Base-by-base conservation (phyloP, 1,139 yeast genomes). In the Taiozyma onychis region DNA sequence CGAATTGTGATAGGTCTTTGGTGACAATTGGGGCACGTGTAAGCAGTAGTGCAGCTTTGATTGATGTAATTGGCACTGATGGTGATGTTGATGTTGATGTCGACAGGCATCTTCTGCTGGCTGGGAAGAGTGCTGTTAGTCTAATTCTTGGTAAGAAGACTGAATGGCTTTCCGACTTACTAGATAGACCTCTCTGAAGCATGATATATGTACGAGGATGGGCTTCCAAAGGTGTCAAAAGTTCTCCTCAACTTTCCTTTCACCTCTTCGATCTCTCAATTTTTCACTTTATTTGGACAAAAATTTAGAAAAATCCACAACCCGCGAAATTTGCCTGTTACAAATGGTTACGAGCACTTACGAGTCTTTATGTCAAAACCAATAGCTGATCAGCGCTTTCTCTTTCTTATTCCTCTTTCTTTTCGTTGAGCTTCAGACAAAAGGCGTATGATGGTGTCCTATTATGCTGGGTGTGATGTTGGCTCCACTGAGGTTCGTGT, bases 21-120 rank as follows among this genome's bases (percentile, higher is more conserved):
- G 96, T 88, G 50, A 93, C 80, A 44, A 93, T 75, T 30, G 99
- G 99, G 47, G 76, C 78, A 68, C 99, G 79, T 44, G 95, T 82
- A 49, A 93, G 75, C 51, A 93, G 71, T 48, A 89, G 66, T 13
- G 85, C 80, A 6, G 79, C 72, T 50, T 60, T 65, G 34, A 74
- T 58, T 13, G 61, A 47, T 16, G 57, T 46, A 6, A 55, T 43
- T 26, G 57, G 44, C 2, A 51, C 51, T 0, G 39, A 3, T 50
- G 30, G 44, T 35, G 39, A 48, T 3, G 52, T 44, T 39, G 57
- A 42, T 37, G 53, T 34, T 34, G 66, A 41, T 37, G 53, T 39
- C 37, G 66, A 41, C 28, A 56, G 48, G 49, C 55, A 55, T 55
- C 62, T 59, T 44, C 49, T 56, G 39, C 58, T 44, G 9, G 57